These are phyloP conservation scores for Heteromeles arbutifolia DNA, from an alignment of 306 rosid species.

Conservation along the genomic window DNA sequence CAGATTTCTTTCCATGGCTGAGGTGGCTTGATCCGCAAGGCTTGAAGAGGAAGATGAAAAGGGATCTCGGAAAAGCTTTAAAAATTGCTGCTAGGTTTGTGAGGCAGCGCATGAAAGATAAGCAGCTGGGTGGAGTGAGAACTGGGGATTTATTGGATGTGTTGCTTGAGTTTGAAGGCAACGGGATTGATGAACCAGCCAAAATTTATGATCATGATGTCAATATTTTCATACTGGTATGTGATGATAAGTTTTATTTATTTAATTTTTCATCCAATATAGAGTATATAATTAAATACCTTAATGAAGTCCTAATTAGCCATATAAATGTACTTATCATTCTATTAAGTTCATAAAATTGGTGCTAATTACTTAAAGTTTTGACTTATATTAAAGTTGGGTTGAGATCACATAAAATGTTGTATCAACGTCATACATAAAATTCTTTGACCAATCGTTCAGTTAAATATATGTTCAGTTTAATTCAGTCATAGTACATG, in stretches of 20 bases:
- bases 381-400: no score
- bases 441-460: no score
- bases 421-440: no score
- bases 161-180: slow-evolving; percentile 36
- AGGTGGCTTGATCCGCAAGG: slow-evolving; percentile 53
- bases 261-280: no score
- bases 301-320: no score
- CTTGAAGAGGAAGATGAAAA: slow-evolving; percentile 36
- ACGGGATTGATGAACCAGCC: slow-evolving; percentile 19
- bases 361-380: no score
- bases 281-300: no score
- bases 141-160: slow-evolving; percentile 47
- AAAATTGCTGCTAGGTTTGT: slow-evolving; percentile 39
- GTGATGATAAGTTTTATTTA: not conserved
- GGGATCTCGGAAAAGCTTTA: slow-evolving; percentile 41
- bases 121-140: not conserved
- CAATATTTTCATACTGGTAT: slow-evolving; percentile 49
- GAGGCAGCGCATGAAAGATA: slow-evolving; percentile 23
- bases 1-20: slow-evolving; percentile 48
- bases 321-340: no score
- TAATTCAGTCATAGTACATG: no score
- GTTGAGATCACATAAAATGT: no score
- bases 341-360: no score
- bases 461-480: no score
- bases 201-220: slow-evolving; percentile 35